Percentiles rank a stretch among this genome's conserved stretches.
phyloP scores from a whole-genome alignment of 345 rosid genomes.

The Salix dunnii region DNA sequence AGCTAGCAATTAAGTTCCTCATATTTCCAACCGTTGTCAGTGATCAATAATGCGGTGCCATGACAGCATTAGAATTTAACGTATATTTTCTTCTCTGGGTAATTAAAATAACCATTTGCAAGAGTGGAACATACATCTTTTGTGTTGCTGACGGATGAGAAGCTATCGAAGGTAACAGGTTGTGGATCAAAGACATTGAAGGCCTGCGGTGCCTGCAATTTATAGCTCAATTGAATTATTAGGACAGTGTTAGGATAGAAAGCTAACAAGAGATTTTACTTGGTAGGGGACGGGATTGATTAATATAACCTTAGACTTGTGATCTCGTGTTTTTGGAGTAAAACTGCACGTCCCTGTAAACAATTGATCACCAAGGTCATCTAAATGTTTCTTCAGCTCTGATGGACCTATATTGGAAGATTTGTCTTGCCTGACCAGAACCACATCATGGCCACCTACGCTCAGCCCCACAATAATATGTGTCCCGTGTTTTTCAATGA shows the following conservation, averaged over 20 bases:
- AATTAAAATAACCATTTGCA: neutral
- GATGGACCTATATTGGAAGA: conserved; percentile 52
- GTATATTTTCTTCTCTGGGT: neutral
- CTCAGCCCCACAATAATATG: conserved; percentile 74
- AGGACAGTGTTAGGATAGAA: neutral
- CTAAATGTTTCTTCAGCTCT: conserved; percentile 58
- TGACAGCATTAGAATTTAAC: neutral
- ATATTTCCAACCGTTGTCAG: neutral
- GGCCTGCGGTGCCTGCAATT: conserved; percentile 63
- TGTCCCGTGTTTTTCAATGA: conserved; percentile 85
- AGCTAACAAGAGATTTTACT: neutral
- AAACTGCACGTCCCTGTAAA: conserved; percentile 69
- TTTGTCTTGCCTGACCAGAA: conserved; percentile 64
- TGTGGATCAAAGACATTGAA: conserved; percentile 68
- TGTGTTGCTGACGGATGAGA: conserved; percentile 34
- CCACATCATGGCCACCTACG: conserved; percentile 76
- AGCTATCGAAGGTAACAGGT: conserved; percentile 39
- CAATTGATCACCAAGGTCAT: conserved; percentile 76
- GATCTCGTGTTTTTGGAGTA: conserved; percentile 38
- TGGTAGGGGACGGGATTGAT: neutral
- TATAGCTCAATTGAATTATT: neutral
- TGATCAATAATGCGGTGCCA: neutral
- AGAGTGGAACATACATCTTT: conserved; percentile 58
- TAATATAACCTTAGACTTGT: conserved; percentile 43
- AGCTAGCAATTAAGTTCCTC: neutral